Base-by-base conservation (phyloP, 768 basidiomycete genomes). In the Myochromella boudieri region DNA sequence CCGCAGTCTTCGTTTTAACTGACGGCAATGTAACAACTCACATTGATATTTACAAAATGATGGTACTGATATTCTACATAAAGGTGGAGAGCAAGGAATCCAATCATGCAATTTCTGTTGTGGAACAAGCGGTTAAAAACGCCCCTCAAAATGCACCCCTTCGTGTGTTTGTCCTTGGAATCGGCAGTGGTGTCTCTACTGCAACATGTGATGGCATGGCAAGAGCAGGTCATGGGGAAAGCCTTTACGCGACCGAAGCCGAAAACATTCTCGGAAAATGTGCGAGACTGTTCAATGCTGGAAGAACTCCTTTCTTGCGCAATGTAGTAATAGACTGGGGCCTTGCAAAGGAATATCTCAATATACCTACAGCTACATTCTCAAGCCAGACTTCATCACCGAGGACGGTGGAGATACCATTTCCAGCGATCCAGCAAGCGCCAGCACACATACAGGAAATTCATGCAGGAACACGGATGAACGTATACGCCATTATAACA, bases 141-240 rank as follows among this genome's bases (percentile, higher is more conserved):
- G 60, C 74, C 21, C 38, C 60, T 1, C 28, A 52, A 0, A 33
- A 58, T 5, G 66, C 68, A 0, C 67, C 67, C 6, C 48, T 79
- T 2, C 77, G 81, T 6, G 67, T 84, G 3, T 85, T 82, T 48
- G 68, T 74, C 7, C 70, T 85, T 1, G 83, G 83, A 1, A 81
- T 85, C 11, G 84, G 84, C 10, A 40, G 64, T 18, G 53, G 51
- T 0, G 72, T 75, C 2, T 82, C 81, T 3, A 77, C 68, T 3
- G 75, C 68, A 0, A 67, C 77, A 53, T 80, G 78, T 53, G 70
- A 78, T 50, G 61, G 71, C 3, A 75, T 85, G n/a, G 81, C 84
- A 0, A 60, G 66, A 14, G 68, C 67, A 1, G 84, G 84, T 1
- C 68, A 75, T 8, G 84, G 84, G 12, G 63, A 68, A 21, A 74